Percentiles rank a stretch among this genome's conserved stretches.
Evolutionary conservation across 140 eudicot species (phyloP).

Genomic region (Ambrosia hybrid): DNA sequence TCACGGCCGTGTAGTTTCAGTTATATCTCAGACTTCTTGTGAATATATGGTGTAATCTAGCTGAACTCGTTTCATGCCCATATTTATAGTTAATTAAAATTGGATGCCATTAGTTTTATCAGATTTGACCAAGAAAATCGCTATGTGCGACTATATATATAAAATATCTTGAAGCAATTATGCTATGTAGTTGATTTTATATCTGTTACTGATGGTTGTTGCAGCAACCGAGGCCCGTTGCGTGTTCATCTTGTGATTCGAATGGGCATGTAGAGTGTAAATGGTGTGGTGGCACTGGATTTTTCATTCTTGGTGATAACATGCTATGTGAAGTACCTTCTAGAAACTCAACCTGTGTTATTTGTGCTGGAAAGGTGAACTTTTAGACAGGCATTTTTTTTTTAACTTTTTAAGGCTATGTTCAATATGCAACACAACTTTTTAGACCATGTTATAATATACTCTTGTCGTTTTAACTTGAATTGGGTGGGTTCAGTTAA

Average conservation of each 20-base stretch:
- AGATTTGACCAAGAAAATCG: not conserved
- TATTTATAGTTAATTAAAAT: not conserved
- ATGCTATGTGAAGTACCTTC: conserved; percentile 96
- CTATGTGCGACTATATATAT: not conserved
- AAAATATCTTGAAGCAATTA: no score
- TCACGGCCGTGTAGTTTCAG: no score
- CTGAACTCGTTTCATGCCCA: not conserved
- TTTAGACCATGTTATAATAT: conserved; percentile 9
- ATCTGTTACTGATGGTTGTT: conserved; percentile 24
- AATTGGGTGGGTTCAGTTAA: not conserved
- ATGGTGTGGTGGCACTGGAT: conserved; percentile 95
- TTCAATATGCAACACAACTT: not conserved
- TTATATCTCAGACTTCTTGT: no score
- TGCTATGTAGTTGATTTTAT: not conserved
- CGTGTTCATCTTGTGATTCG: conserved; percentile 75
- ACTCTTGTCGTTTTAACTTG: not conserved
- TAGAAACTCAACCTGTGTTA: conserved; percentile 78
- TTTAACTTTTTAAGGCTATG: not conserved
- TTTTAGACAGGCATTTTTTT: not conserved
- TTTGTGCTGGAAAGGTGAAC: conserved; percentile 87
- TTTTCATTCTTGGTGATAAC: conserved; percentile 91
- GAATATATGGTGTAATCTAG: no score
- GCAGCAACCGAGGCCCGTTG: conserved; percentile 96
- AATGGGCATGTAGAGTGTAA: conserved; percentile 87
- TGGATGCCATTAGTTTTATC: not conserved